These are phyloP conservation scores for Lepidium africanum DNA, from an alignment of 345 rosid genomes.

Conservation along the genomic window DNA sequence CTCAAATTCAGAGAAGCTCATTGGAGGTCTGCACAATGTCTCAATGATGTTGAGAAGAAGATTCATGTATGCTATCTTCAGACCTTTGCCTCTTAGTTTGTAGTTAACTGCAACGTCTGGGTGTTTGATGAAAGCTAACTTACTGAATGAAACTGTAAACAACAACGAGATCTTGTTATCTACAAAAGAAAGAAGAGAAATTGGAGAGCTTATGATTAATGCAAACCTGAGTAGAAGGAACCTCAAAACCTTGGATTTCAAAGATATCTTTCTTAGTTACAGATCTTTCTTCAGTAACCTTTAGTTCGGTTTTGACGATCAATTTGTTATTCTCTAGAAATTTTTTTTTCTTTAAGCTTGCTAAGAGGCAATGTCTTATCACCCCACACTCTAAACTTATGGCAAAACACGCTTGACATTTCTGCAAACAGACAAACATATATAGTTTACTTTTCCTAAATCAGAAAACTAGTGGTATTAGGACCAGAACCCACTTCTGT, in stretches of 20 bases:
- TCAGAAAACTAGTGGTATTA: background rate
- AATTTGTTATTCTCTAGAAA: background rate
- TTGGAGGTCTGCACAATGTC: background rate
- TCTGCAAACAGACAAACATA: background rate
- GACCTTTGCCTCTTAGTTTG: background rate
- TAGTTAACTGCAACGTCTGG: background rate
- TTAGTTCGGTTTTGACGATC: background rate
- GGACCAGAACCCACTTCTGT: too few relatives aligned
- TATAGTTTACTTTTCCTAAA: background rate
- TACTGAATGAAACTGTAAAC: background rate
- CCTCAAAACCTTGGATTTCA: background rate
- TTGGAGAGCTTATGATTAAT: background rate
- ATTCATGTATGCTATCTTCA: constrained; percentile 8
- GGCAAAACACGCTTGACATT: background rate
- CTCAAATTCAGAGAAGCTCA: background rate
- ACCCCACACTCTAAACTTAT: background rate
- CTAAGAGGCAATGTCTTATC: background rate
- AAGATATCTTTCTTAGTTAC: background rate
- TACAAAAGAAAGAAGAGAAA: background rate
- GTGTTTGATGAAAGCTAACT: background rate
- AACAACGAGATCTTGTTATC: background rate
- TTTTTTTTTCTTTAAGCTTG: background rate
- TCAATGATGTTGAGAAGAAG: background rate
- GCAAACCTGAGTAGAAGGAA: background rate
- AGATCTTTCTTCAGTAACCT: background rate